Percentiles rank a stretch among this genome's conserved stretches.
Evolutionary conservation across 805 yeast genomes (phyloP).

Genomic region (Ogataea nonfermentans): DNA sequence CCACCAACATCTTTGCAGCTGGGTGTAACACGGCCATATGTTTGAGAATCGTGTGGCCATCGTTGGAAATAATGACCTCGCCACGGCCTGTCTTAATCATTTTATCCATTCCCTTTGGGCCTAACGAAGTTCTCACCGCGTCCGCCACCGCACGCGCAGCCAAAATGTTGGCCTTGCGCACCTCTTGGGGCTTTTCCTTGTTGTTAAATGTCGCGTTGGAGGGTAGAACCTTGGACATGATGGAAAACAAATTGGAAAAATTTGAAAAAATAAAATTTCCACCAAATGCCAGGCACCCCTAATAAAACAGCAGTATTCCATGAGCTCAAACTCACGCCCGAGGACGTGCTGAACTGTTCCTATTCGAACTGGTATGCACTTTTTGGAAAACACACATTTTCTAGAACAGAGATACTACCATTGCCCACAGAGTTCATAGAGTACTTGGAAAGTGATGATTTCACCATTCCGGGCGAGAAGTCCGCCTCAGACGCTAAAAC

Average conservation of each 20-base stretch:
- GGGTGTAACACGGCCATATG: constrained; percentile 99
- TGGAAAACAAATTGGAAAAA: constrained; percentile 9
- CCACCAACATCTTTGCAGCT: constrained; percentile 96
- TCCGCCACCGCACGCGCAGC: constrained; percentile 96
- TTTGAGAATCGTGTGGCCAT: constrained; percentile 93
- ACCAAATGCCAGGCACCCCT: constrained; percentile 7
- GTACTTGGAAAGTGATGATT: constrained; percentile 67
- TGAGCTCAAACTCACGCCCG: constrained; percentile 30
- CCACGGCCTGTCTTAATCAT: constrained; percentile 95
- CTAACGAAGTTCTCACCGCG: constrained; percentile 91
- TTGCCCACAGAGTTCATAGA: constrained; percentile 56
- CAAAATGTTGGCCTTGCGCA: constrained; percentile 79
- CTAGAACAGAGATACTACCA: constrained; percentile 55
- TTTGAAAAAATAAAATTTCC: background rate
- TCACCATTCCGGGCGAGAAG: constrained; percentile 53
- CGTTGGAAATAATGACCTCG: constrained; percentile 92
- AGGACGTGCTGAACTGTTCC: constrained; percentile 50
- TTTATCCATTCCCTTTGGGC: constrained; percentile 99
- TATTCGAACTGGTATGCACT: constrained; percentile 59
- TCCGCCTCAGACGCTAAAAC: constrained; percentile 48
- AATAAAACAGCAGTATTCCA: constrained; percentile 21
- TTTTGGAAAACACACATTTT: constrained; percentile 44
- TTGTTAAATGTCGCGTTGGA: constrained; percentile 89
- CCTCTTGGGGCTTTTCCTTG: constrained; percentile 94
- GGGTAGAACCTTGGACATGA: constrained; percentile 36